Percentiles rank a stretch among this genome's conserved stretches.
Conservation (phyloP, 352 stramenopile genomes). For the Pythium inflatum region DNA sequence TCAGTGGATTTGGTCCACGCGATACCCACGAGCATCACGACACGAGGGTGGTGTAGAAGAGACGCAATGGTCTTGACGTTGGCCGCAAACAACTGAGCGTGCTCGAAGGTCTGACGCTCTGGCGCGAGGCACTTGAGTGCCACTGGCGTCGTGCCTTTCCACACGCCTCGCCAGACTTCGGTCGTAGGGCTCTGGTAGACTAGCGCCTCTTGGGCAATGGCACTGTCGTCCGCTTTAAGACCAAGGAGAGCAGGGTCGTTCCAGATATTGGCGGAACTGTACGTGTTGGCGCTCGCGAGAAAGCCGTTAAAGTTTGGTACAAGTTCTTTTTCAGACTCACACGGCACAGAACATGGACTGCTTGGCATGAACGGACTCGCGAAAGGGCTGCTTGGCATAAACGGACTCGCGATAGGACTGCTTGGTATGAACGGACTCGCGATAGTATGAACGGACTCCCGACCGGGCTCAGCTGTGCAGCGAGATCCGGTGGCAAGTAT, state of each 20-base stretch:
- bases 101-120: conserved; percentile 58
- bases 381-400: conserved; percentile 20
- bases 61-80: conserved; percentile 65
- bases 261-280: background rate
- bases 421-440: background rate
- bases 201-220: background rate
- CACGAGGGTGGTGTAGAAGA: conserved; percentile 66
- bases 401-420: conserved; percentile 14
- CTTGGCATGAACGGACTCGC: conserved; percentile 17
- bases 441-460: conserved; percentile 21
- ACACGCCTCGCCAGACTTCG: conserved; percentile 68
- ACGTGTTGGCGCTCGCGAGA: background rate
- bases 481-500: conserved; percentile 24
- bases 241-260: background rate
- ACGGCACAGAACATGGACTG: no score
- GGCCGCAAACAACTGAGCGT: conserved; percentile 59
- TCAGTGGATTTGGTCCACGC: conserved; percentile 63
- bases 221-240: background rate
- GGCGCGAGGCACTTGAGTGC: conserved; percentile 63
- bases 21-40: conserved; percentile 68
- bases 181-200: background rate
- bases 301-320: background rate
- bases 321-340: no score
- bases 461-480: conserved; percentile 13
- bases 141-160: conserved; percentile 62